A percentile compares a stretch with the other conserved stretches of the same genome.
Evolutionary conservation across 768 basidiomycete genomes (phyloP).

Genomic region (Suillus luteus): DNA sequence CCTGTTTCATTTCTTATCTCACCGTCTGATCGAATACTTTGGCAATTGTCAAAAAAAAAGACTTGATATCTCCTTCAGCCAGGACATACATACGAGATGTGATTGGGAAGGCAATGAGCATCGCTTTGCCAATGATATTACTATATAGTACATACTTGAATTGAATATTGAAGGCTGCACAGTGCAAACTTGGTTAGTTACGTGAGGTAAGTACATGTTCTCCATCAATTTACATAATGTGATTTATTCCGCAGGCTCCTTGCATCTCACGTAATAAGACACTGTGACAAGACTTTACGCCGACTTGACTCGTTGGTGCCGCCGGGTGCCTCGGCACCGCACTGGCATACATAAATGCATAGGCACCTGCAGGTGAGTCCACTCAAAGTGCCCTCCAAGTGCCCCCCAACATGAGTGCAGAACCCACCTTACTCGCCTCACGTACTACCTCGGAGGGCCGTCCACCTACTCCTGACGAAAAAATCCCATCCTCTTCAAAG

Average conservation of each 20-base stretch:
- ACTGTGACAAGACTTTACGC: background rate
- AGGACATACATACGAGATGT: background rate
- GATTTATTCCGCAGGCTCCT: background rate
- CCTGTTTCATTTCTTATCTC: too few relatives aligned
- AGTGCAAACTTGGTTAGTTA: background rate
- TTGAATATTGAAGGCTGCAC: background rate
- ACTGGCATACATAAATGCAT: background rate
- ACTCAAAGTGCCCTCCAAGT: background rate
- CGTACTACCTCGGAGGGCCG: slow-evolving; percentile 37
- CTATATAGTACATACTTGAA: background rate
- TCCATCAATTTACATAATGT: background rate
- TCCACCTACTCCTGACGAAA: slow-evolving; percentile 48
- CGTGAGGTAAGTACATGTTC: background rate
- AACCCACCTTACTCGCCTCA: slow-evolving; percentile 8
- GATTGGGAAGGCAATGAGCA: background rate
- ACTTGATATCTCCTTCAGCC: background rate
- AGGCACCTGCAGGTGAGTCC: background rate
- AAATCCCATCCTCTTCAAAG: slow-evolving; percentile 33
- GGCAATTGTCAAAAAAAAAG: too few relatives aligned
- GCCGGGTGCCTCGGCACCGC: background rate
- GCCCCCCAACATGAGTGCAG: background rate
- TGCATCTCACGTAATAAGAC: background rate
- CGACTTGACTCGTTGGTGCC: background rate
- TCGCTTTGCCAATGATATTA: background rate
- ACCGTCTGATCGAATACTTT: too few relatives aligned